These are phyloP conservation scores for Taxillus chinensis DNA, from an alignment of 164 flowering plant genomes.

Conservation along the genomic window DNA sequence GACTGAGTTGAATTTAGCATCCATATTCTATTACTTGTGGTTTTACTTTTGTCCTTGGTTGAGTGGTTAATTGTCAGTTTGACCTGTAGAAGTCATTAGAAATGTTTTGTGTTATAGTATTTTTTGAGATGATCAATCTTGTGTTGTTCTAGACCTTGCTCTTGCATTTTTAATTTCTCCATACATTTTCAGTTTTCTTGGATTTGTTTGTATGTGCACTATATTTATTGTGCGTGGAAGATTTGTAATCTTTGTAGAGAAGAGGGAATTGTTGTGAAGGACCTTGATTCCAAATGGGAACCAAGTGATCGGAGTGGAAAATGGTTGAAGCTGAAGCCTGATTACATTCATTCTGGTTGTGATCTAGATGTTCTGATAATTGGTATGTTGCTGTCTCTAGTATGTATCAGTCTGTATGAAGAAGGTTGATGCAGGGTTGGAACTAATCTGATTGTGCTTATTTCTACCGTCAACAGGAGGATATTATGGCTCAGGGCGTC, in stretches of 20 bases:
- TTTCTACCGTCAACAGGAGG: conserved; percentile 50
- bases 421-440: background rate
- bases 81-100: too few species aligned
- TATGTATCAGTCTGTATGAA: background rate
- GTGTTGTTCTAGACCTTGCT: too few species aligned
- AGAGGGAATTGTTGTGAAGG: conserved; percentile 93
- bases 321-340: conserved; percentile 97
- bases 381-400: conserved; percentile 28
- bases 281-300: conserved; percentile 97
- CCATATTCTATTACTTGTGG: too few species aligned
- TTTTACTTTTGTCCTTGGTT: too few species aligned
- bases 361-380: conserved; percentile 92
- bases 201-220: background rate
- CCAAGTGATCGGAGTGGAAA: conserved; percentile 95
- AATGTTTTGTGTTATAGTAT: too few species aligned
- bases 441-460: background rate
- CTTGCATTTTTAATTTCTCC: too few species aligned
- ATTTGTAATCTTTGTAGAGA: conserved; percentile 34
- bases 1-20: too few species aligned
- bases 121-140: too few species aligned
- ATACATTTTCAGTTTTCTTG: background rate
- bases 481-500: conserved; percentile 95
- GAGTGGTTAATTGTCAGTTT: too few species aligned
- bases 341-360: conserved; percentile 72
- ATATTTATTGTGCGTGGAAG: background rate